phyloP scores from a whole-genome alignment of 495 filamentous ascomycete genomes.

The Xylaria longipes region DNA sequence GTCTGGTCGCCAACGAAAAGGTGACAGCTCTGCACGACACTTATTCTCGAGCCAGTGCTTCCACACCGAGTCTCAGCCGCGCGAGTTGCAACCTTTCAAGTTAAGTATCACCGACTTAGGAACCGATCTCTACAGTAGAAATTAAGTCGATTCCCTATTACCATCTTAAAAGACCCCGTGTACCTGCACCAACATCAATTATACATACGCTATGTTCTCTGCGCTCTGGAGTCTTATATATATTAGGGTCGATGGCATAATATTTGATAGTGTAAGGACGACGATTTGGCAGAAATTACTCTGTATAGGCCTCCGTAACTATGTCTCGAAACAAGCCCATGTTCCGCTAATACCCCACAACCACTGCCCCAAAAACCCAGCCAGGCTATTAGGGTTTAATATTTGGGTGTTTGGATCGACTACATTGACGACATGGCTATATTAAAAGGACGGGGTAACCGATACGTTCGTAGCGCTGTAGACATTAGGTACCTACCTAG shows the following conservation, averaged over 20 bases:
- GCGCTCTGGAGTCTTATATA: not conserved
- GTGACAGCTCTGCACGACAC: slow-evolving; percentile 14
- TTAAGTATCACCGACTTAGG: not conserved
- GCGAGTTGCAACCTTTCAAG: not conserved
- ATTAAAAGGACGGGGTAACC: not conserved
- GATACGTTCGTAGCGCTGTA: not conserved
- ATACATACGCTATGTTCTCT: not conserved
- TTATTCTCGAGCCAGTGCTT: slow-evolving; percentile 1
- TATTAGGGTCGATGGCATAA: not conserved
- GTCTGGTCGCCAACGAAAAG: slow-evolving; percentile 6
- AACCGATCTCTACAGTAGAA: not conserved
- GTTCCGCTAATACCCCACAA: not conserved
- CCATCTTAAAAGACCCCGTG: not conserved
- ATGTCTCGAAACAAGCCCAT: not conserved
- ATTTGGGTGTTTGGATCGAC: not conserved
- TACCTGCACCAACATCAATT: not conserved
- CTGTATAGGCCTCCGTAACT: not conserved
- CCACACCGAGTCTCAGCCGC: slow-evolving; percentile 11
- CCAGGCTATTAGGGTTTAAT: not conserved
- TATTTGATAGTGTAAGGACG: not conserved
- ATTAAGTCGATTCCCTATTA: not conserved
- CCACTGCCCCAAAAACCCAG: not conserved
- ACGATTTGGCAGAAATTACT: slow-evolving; percentile 4
- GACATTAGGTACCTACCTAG: not conserved
- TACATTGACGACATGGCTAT: slow-evolving; percentile 12